Conservation (phyloP, 2,329 filamentous ascomycete species). For the Mycosphaerelloides madeirae region DNA sequence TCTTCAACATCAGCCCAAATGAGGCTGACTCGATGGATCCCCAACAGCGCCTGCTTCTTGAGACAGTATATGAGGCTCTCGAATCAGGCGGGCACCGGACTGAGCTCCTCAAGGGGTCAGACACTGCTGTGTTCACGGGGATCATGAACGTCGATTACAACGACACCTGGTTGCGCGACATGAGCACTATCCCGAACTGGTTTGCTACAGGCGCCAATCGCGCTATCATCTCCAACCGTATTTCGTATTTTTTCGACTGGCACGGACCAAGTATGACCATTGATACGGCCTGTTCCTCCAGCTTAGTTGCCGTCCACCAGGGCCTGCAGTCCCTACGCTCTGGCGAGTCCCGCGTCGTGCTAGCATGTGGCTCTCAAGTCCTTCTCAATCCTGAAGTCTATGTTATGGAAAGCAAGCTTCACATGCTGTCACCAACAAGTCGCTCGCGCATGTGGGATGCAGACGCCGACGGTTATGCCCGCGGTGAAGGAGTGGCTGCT, state of each 20-base stretch:
- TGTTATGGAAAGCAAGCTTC: constrained; percentile 17
- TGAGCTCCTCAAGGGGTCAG: constrained; percentile 8
- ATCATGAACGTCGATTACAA: constrained; percentile 19
- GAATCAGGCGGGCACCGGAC: constrained; percentile 12
- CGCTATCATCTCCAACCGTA: constrained; percentile 37
- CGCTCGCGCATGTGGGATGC: constrained; percentile 26
- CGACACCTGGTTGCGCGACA: constrained; percentile 8
- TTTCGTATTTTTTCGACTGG: constrained; percentile 11
- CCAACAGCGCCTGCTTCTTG: constrained; percentile 37
- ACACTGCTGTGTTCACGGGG: constrained; percentile 19
- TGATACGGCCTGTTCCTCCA: constrained; percentile 38
- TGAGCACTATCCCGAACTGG: constrained; percentile 18
- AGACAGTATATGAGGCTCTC: constrained; percentile 40
- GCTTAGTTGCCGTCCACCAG: constrained; percentile 34
- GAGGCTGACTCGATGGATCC: constrained; percentile 43
- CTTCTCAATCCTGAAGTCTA: neutral
- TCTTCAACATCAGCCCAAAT: constrained; percentile 38
- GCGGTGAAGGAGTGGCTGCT: constrained; percentile 50
- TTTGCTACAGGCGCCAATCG: constrained; percentile 27
- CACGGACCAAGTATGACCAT: neutral
- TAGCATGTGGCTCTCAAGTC: too few relatives aligned
- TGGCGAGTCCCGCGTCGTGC: too few relatives aligned
- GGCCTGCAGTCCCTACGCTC: constrained; percentile 29
- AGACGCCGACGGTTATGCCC: constrained; percentile 46
- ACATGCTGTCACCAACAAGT: constrained; percentile 33